Conservation (phyloP, 768 basidiomycete genomes). For the Leccinum aurantiacum region DNA sequence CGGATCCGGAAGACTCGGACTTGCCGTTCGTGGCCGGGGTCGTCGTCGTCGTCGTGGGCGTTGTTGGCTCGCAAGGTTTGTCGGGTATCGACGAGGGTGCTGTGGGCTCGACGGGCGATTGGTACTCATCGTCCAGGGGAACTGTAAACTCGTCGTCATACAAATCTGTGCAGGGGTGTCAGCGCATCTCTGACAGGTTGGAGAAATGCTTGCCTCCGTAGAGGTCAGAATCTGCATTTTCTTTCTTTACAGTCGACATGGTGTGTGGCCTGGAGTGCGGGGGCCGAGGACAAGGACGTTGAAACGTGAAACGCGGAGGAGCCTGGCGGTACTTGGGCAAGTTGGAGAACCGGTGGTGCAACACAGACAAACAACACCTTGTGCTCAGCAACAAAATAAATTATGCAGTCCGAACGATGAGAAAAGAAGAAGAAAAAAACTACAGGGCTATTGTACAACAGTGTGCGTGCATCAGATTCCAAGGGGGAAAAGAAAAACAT, state of each 20-base stretch:
- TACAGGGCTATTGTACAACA: slow-evolving; percentile 31
- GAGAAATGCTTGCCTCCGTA: slow-evolving; percentile 44
- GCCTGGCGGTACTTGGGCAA: slow-evolving; percentile 13
- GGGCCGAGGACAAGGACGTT: neutral
- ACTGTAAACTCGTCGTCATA: slow-evolving; percentile 48
- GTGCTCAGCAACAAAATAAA: slow-evolving; percentile 19
- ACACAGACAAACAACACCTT: slow-evolving; percentile 30
- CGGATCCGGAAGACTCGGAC: slow-evolving; percentile 23
- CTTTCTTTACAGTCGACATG: slow-evolving; percentile 30
- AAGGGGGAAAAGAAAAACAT: slow-evolving; percentile 5
- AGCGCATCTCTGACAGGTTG: slow-evolving; percentile 1
- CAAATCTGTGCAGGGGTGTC: slow-evolving; percentile 40
- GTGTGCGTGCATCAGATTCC: slow-evolving; percentile 15
- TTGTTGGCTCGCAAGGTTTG: slow-evolving; percentile 19
- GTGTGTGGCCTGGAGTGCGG: neutral
- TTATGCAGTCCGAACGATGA: slow-evolving; percentile 17
- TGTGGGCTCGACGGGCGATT: slow-evolving; percentile 26
- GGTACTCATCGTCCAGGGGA: slow-evolving; percentile 34
- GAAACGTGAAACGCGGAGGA: neutral
- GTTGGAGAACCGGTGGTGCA: neutral
- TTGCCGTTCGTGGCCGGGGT: slow-evolving; percentile 20
- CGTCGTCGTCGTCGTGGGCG: slow-evolving; percentile 10
- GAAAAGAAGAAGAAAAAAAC: neutral
- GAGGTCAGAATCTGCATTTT: slow-evolving; percentile 40
- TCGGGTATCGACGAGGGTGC: slow-evolving; percentile 21